Evolutionary conservation across 73 alveolate genomes (phyloP), one percentile per base, ranked within the genome.

Genomic region (Tetrahymena borealis): DNA sequence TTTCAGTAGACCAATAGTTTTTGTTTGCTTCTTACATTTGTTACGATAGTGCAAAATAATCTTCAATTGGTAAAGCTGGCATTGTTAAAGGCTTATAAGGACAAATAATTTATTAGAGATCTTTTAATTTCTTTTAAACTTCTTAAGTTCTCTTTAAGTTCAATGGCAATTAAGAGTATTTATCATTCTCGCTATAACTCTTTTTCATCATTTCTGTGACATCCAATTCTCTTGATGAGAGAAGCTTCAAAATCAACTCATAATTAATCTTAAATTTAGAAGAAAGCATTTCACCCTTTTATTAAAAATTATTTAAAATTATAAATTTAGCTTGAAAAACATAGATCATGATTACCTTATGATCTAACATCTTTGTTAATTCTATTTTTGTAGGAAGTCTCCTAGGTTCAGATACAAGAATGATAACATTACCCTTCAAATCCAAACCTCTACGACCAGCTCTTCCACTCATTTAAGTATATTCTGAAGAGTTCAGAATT

Each of bases 401-500:
- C 24, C 33, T 32, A 15, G 96, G 78, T 41, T 90, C 95, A n/a
- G 96, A 95, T 28, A 98, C 94, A 90, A 93, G 90, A 40, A 99
- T 78, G 40, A 95, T 95, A 41, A 98, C 98, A 91, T 97, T 94
- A 7, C 99, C 99, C 37, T 94, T 93, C 28, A 24, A 90, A 95
- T 99, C 99, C 92, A 97, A 97, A 5, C 99, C 99, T 96, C 99
- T 96, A 94, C 99, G 97, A 39, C 99, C 99, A 18, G 99, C 99
- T 79, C 99, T 96, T 31, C 99, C 99, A 43, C 99, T 98, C 99
- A 99, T 99, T 94, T 99, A 98, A 33, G 99, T 91, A 95, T 98
- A 98, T 92, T 98, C 99, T 40, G 99, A 96, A 9, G 99, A 96
- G 77, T 93, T 94, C 39, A 98, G 78, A 77, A 92, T 94, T 20